phyloP scores from a whole-genome alignment of 2,329 filamentous ascomycete species.

The Ophiocordyceps camponoti-leonardi region DNA sequence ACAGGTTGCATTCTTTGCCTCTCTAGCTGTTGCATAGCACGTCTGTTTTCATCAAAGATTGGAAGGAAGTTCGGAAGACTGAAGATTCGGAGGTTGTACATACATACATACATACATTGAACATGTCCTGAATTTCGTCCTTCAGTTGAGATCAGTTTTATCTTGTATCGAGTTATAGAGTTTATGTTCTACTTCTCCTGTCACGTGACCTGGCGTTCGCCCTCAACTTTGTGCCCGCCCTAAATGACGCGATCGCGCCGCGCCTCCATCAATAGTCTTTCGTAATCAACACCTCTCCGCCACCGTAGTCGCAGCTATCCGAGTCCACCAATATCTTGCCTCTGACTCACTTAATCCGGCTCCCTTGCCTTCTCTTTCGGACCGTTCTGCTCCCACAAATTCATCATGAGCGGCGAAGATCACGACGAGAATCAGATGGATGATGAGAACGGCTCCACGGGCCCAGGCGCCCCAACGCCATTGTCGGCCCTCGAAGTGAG shows the following conservation, averaged over 20 bases:
- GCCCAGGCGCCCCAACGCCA: constrained; percentile 86
- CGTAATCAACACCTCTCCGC: constrained; percentile 1
- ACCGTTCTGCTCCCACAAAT: neutral
- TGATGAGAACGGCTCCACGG: constrained; percentile 58
- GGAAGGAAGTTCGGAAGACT: too few species aligned
- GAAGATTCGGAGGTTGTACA: too few species aligned
- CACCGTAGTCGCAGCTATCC: neutral
- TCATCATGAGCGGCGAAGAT: constrained; percentile 26
- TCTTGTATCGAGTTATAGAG: too few species aligned
- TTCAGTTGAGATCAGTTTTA: too few species aligned
- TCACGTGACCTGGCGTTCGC: constrained; percentile 22
- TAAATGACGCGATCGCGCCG: constrained; percentile 17
- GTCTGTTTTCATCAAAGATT: too few species aligned
- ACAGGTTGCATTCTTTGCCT: too few species aligned
- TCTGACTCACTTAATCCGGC: too few species aligned
- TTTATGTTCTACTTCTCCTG: too few species aligned
- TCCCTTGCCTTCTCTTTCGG: neutral
- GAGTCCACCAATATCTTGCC: too few species aligned
- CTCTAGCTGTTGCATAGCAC: neutral
- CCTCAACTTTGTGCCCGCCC: constrained; percentile 10
- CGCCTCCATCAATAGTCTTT: constrained; percentile 9
- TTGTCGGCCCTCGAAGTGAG: constrained; percentile 70
- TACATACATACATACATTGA: too few species aligned
- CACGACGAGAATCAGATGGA: constrained; percentile 47
- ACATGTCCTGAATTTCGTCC: too few species aligned